Evolutionary conservation across 2,329 filamentous ascomycete species (phyloP), one percentile per base, ranked within the genome.

Genomic region (Arthrobotrys musiformis): DNA sequence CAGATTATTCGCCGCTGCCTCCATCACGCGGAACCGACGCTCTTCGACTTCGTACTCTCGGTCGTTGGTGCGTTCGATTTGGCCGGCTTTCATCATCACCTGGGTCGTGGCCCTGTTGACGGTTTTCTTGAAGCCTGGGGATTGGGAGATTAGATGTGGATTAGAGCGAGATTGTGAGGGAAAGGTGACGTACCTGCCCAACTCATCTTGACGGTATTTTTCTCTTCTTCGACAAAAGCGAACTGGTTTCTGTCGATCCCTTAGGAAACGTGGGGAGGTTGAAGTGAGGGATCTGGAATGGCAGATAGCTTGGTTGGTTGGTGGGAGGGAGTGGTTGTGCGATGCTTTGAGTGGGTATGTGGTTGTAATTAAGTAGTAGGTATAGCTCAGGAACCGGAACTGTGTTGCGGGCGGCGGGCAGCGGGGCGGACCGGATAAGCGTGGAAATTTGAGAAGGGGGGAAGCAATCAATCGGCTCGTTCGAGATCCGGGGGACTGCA

Each of bases 21-120:
- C 95, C 93, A 99, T 97, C 2, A 94, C 97, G 81, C 93, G 91
- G 86, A 97, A 99, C 80, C 95, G 93, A 83, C 92, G 90, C 85
- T 97, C 93, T 85, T 99, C 96, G 64, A 98, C 94, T 85, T 98
- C 95, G 84, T 98, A 99, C 84, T 98, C 95, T 81, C 96, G 93
- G 86, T 99, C 95, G 84, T 94, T 97, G 26, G 95, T 99, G 86
- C 95, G 94, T 85, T 99, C 95, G 81, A 99, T 96, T 86, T 98
- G 95, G 77, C 95, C 93, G 72, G 94, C 97, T 89, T 99, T 99
- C 94, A 99, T 98, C 93, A 99, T 97, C 79, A 98, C 94, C 90
- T 97, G 94, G 86, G 96, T 99, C 85, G 94, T 97, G 82, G 94
- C 94, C 86, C 95, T 93, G 87, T 95, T 94, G 87, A 98, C 94